Evolutionary conservation across 1,139 yeast genomes (phyloP), one percentile per base, ranked within the genome.

Genomic region (Zygotorulaspora mrakii): DNA sequence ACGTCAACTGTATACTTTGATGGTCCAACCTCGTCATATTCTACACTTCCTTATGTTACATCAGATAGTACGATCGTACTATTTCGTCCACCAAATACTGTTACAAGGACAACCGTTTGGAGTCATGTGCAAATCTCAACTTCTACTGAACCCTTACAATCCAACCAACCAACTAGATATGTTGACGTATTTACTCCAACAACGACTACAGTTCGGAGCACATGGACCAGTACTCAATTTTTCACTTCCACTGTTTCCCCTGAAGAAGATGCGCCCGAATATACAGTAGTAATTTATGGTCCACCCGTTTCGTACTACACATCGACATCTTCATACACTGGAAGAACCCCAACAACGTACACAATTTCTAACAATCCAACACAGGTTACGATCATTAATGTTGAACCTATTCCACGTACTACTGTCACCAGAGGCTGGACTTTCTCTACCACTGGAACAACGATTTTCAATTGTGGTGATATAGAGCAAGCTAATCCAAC

Each of bases 351-450:
- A 4, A 23, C 24, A 7, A 22, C 28, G 17, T 9, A 12, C 10
- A 40, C 43, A 16, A 17, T 35, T 10, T 12, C 37, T 10, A 27
- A 18, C 10, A 36, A 40, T 25, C 40, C 43, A 6, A 40, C 37
- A 10, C 33, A 17, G 10, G 43, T 40, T 3, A 28, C 37, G 4
- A 17, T 40, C n/a, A 32, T 40, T 22, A 40, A 36, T 10, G 21
- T 25, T 13, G 40, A 31, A 12, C 43, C 43, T n/a, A 22, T 40
- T 17, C 43, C 40, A n/a, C 43, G 43, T 23, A 35, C 37, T 5
- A 36, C 43, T 1, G 43, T 40, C 13, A 40, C 43, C 25, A 36
- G 43, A 28, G 43, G 43, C 8, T 40, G 43, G 43, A 36, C 40
- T 2, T 28, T 17, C 13, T 18, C 28, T 5, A 23, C 37, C 5